Evolutionary conservation across 2,329 filamentous ascomycete species (phyloP).

Genomic region (Lasiodiplodia hormozganensis): DNA sequence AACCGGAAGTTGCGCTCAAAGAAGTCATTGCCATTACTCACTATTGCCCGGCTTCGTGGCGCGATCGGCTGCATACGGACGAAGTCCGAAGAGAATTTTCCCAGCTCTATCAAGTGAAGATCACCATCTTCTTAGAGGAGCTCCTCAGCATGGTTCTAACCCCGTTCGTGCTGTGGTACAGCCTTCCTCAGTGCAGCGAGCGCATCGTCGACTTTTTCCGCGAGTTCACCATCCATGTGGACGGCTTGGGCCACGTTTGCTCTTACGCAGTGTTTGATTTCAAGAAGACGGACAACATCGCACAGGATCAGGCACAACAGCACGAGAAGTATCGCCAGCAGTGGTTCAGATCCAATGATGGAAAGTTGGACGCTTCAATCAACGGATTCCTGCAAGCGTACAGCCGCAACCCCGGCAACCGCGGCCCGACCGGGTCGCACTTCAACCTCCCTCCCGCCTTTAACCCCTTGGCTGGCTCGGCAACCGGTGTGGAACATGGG

Average conservation of each 20-base stretch:
- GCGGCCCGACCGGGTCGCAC: conserved; percentile 1
- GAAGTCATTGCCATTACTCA: conserved; percentile 93
- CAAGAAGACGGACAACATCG: conserved; percentile 73
- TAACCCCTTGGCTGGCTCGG: conserved; percentile 17
- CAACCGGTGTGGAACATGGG: conserved; percentile 10
- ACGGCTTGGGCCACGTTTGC: conserved; percentile 94
- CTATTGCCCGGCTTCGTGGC: conserved; percentile 89
- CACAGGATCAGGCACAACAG: conserved; percentile 49
- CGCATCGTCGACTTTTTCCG: conserved; percentile 97
- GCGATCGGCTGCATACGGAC: conserved; percentile 86
- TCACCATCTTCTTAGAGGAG: conserved; percentile 91
- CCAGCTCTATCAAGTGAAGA: conserved; percentile 87
- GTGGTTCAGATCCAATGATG: conserved; percentile 93
- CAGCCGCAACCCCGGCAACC: conserved; percentile 32
- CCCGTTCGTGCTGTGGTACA: conserved; percentile 85
- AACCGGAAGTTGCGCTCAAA: conserved; percentile 86
- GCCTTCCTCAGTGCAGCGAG: conserved; percentile 85
- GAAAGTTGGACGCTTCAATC: conserved; percentile 98
- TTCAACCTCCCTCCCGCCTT: conserved; percentile 27
- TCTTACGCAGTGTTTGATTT: conserved; percentile 98
- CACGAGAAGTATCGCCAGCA: conserved; percentile 78
- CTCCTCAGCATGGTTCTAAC: conserved; percentile 91
- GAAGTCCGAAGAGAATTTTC: conserved; percentile 93
- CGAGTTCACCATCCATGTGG: conserved; percentile 96
- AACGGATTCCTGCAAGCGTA: conserved; percentile 96